Base-by-base conservation (phyloP, 768 basidiomycete genomes). In the Boletellus sp. region DNA sequence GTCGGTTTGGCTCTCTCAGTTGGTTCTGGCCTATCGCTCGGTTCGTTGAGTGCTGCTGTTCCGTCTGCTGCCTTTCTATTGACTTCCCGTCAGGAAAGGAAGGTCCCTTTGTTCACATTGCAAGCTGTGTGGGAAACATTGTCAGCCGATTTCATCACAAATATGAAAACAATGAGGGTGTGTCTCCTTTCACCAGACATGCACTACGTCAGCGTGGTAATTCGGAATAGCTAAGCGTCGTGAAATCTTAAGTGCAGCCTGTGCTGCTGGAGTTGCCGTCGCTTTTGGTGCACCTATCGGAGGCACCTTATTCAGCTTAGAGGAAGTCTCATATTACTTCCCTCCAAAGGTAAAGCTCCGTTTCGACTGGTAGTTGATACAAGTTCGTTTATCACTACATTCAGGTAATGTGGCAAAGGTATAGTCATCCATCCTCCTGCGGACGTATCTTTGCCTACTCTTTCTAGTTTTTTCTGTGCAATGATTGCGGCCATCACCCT, bases 271-370 rank as follows among this genome's bases (percentile, higher is more conserved):
- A 24, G 96, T 99, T 11, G 90, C 95, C 6, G 95, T 98, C 22
- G 91, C 94, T 0, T 97, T 98, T 62, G 95, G 95, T 40, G 94
- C 95, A 0, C 96, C 96, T 1, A 90, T 99, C 40, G 95, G 92
- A 20, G 92, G 93, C 12, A 92, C 90, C 1, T 65, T 95, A 45
- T 95, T 95, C 67, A 91, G 91, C 55, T 70, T 97, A 56, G 95
- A 98, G 68, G 95, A 98, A 67, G 94, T 95, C 6, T 90, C 88
- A 4, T 95, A 95, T 66, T 98, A 90, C 70, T 98, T 97, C 67
- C 96, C 95, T 12, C 87, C 94, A 0, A 96, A 96, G 75, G 88
- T 84, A 50, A 4, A 58, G 31, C 22, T 57, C 50, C 6, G 20
- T 32, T 47, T 34, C 33, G 11, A 40, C 42, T 33, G 3, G 3